Percentiles rank a stretch among this genome's conserved stretches.
Conservation (phyloP, 345 rosid genomes). For the Pistacia integerrima region DNA sequence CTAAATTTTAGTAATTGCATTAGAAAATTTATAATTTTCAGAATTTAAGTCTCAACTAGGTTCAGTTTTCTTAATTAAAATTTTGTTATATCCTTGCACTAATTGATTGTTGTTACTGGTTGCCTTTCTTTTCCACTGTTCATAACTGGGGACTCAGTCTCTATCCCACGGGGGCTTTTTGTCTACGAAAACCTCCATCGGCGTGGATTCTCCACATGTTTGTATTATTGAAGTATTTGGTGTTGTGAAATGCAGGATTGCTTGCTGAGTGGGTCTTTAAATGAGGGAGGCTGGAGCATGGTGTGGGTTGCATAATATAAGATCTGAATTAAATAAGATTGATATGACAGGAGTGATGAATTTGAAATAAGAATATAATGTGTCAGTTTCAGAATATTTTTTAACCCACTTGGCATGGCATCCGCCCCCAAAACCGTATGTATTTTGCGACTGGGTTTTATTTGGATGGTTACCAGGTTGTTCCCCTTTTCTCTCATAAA, state of each 20-base stretch:
- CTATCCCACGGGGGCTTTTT: too few species aligned
- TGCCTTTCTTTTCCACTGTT: too few species aligned
- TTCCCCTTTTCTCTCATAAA: too few species aligned
- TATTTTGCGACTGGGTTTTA: background rate
- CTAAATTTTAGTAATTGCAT: background rate
- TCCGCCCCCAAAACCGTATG: constrained; percentile 2
- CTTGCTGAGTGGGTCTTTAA: background rate
- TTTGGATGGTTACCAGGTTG: background rate
- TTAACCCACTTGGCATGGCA: constrained; percentile 13
- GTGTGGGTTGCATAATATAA: constrained; percentile 12
- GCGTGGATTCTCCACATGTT: too few species aligned
- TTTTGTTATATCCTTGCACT: too few species aligned
- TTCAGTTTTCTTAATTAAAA: too few species aligned
- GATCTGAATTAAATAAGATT: constrained; percentile 4
- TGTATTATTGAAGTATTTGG: background rate
- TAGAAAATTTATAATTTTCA: too few species aligned
- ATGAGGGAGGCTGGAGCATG: constrained; percentile 19
- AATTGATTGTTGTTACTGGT: too few species aligned
- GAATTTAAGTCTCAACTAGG: too few species aligned
- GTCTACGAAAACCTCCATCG: too few species aligned
- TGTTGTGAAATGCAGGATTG: constrained; percentile 28
- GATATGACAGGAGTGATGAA: constrained; percentile 5
- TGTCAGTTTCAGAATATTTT: constrained; percentile 4
- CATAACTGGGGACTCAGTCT: too few species aligned
- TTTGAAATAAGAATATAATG: constrained; percentile 13